Evolutionary conservation across 495 filamentous ascomycete species (phyloP).

Genomic region (Aspergillus diversus): DNA sequence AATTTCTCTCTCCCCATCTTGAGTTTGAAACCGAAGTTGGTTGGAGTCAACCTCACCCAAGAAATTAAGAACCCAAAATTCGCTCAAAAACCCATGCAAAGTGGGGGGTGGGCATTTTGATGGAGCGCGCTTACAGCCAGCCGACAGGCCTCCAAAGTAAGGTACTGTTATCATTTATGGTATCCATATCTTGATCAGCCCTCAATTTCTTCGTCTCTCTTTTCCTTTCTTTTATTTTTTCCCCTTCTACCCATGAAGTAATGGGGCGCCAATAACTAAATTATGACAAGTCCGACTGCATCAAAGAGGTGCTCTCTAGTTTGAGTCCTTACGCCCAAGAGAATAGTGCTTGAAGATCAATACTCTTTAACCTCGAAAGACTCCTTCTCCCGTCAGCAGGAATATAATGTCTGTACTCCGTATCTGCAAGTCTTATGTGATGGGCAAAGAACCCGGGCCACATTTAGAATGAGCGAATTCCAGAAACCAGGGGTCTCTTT

Average conservation of each 20-base stretch:
- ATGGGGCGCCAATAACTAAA: conserved; percentile 15
- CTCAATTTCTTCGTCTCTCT: too few relatives aligned
- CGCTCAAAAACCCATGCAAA: background rate
- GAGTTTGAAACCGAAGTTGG: background rate
- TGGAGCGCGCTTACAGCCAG: background rate
- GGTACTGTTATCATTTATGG: background rate
- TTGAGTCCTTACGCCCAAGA: too few relatives aligned
- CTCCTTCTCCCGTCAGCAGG: background rate
- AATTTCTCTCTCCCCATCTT: conserved; percentile 7
- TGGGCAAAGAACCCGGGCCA: background rate
- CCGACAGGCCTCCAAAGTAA: conserved; percentile 1
- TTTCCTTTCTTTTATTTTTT: too few relatives aligned
- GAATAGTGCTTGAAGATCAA: too few relatives aligned
- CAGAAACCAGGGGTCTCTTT: conserved; percentile 20
- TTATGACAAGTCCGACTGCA: conserved; percentile 26
- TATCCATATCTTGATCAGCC: background rate
- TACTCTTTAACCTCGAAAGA: background rate
- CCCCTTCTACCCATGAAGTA: too few relatives aligned
- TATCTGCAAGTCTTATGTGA: background rate
- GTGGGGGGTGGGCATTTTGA: background rate
- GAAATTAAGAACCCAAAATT: background rate
- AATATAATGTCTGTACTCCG: conserved; percentile 9
- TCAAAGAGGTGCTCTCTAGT: too few relatives aligned
- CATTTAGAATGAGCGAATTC: background rate
- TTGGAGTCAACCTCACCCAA: conserved; percentile 2